Conservation (phyloP, 2,329 filamentous ascomycete species). For the Biscogniauxia mediterranea region DNA sequence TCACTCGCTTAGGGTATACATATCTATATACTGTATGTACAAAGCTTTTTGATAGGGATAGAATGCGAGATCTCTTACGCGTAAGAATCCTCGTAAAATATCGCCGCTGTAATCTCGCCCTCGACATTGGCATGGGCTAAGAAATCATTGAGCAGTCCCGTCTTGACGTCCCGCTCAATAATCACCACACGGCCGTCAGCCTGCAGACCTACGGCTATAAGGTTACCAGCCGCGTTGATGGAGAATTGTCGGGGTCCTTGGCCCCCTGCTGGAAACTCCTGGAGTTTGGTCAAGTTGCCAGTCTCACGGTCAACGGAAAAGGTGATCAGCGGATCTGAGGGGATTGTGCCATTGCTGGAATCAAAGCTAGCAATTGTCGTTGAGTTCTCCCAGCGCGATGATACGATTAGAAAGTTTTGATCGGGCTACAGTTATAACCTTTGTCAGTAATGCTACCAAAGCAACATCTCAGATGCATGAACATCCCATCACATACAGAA, state of each 20-base stretch:
- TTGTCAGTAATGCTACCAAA: slow-evolving; percentile 5
- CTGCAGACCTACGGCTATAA: slow-evolving; percentile 67
- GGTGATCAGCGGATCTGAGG: slow-evolving; percentile 64
- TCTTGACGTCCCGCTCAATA: slow-evolving; percentile 56
- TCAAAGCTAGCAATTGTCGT: slow-evolving; percentile 50
- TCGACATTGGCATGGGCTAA: slow-evolving; percentile 42
- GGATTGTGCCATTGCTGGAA: slow-evolving; percentile 42
- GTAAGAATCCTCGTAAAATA: slow-evolving; percentile 44
- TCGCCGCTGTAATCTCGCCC: slow-evolving; percentile 45
- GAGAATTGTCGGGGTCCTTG: slow-evolving; percentile 65
- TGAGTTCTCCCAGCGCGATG: slow-evolving; percentile 62
- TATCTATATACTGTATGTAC: slow-evolving; percentile 6
- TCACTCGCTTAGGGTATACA: background rate
- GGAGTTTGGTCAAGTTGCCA: slow-evolving; percentile 55
- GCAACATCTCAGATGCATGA: background rate
- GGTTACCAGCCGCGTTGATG: slow-evolving; percentile 61
- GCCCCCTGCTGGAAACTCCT: slow-evolving; percentile 64
- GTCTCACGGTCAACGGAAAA: slow-evolving; percentile 54
- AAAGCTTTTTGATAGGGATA: background rate
- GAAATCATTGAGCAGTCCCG: slow-evolving; percentile 54
- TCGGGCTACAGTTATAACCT: slow-evolving; percentile 45
- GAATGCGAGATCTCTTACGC: background rate
- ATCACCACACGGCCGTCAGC: slow-evolving; percentile 58
- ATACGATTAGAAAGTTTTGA: slow-evolving; percentile 62
- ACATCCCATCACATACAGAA: slow-evolving; percentile 49